Evolutionary conservation across 257 asterid genomes (phyloP).

Genomic region (Dorcoceras hygrometricum): DNA sequence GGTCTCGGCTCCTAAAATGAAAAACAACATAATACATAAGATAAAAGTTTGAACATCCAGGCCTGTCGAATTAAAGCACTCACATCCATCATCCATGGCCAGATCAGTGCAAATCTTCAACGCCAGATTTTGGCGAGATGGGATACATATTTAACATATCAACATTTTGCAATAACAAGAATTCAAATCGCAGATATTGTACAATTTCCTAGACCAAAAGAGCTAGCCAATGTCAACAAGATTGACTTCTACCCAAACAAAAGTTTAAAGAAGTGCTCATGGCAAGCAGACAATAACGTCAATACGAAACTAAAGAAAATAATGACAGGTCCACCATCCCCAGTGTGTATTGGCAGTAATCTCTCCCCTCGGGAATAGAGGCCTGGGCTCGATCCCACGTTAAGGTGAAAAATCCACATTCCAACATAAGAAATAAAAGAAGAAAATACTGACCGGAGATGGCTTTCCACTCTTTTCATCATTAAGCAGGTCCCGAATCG

Average conservation of each 20-base stretch:
- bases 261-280: background rate
- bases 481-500: conserved; percentile 72
- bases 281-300: background rate
- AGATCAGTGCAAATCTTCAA: background rate
- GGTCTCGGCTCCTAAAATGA: conserved; percentile 61
- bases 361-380: background rate
- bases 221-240: background rate
- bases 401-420: conserved; percentile 2
- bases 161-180: background rate
- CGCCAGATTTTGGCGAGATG: background rate
- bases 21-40: background rate
- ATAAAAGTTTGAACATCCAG: background rate
- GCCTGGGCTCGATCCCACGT: background rate
- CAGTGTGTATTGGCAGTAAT: no score
- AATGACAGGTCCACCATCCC: background rate
- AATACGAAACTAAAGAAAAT: background rate
- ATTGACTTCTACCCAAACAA: background rate
- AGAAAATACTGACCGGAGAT: conserved; percentile 44
- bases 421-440: background rate
- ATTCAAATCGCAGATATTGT: background rate
- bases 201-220: background rate
- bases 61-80: background rate
- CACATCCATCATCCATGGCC: background rate
- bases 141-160: background rate
- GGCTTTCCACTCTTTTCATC: conserved; percentile 66